Conservation (phyloP, 495 filamentous ascomycete species). For the Aspergillus diversus region DNA sequence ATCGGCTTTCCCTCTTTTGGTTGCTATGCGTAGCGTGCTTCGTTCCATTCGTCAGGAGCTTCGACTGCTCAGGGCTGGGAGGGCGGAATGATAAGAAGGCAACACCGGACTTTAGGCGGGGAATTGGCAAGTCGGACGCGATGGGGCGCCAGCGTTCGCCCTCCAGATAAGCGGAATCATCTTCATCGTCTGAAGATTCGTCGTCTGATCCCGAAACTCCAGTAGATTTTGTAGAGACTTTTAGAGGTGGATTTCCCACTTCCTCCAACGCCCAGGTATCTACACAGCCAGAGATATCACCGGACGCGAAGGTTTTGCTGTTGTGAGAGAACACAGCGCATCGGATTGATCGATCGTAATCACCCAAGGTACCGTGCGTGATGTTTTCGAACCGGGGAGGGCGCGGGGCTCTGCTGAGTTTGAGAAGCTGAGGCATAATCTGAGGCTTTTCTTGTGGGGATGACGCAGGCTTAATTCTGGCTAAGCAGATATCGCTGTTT, state of each 20-base stretch:
- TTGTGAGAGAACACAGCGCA: constrained; percentile 79
- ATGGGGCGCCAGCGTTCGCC: constrained; percentile 69
- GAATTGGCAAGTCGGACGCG: constrained; percentile 69
- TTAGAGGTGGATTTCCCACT: constrained; percentile 43
- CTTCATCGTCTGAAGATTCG: constrained; percentile 52
- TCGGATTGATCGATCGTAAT: constrained; percentile 76
- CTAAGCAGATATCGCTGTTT: constrained; percentile 52
- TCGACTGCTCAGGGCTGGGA: constrained; percentile 30
- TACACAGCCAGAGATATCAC: constrained; percentile 82
- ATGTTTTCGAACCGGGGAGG: constrained; percentile 55
- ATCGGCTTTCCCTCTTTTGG: constrained; percentile 54
- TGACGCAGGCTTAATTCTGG: constrained; percentile 45
- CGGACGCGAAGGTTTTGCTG: constrained; percentile 73
- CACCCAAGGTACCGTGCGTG: constrained; percentile 69
- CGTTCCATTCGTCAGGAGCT: constrained; percentile 42
- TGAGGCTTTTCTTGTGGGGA: constrained; percentile 40
- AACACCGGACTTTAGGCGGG: constrained; percentile 71
- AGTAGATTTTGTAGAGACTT: constrained; percentile 35
- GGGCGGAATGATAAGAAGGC: constrained; percentile 77
- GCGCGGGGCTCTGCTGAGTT: constrained; percentile 61
- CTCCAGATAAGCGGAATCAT: constrained; percentile 42
- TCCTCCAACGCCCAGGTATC: constrained; percentile 80
- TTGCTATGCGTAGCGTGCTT: constrained; percentile 16
- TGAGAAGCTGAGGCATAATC: constrained; percentile 51
- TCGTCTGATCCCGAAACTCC: constrained; percentile 48